Evolutionary conservation across 768 basidiomycete species (phyloP).

Genomic region (Porphyrellus cyaneotinctus): DNA sequence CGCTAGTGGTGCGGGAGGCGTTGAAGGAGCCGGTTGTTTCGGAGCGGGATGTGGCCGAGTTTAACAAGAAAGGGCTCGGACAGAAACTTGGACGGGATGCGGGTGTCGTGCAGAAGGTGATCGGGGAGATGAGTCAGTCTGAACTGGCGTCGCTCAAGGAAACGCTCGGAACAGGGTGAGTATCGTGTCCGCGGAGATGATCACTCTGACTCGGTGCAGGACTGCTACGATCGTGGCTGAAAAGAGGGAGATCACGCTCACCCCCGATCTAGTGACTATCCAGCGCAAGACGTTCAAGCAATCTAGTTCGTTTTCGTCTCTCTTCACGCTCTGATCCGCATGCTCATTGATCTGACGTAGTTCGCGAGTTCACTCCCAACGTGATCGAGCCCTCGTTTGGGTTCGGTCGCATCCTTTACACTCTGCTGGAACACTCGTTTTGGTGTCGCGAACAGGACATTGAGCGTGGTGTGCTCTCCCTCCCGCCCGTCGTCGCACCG

Average conservation of each 20-base stretch:
- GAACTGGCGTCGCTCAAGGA: conserved; percentile 62
- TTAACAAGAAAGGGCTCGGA: conserved; percentile 86
- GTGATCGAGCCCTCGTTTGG: conserved; percentile 99
- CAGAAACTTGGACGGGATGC: conserved; percentile 87
- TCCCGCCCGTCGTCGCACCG: conserved; percentile 86
- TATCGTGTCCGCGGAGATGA: conserved; percentile 7
- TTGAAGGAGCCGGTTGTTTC: conserved; percentile 81
- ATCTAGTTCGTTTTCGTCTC: conserved; percentile 50
- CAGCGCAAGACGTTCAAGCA: conserved; percentile 85
- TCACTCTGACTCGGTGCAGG: conserved; percentile 33
- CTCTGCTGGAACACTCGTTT: conserved; percentile 90
- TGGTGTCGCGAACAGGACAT: conserved; percentile 93
- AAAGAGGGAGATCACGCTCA: conserved; percentile 65
- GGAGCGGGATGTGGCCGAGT: conserved; percentile 73
- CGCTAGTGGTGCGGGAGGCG: conserved; percentile 81
- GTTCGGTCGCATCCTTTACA: conserved; percentile 92
- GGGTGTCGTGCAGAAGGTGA: conserved; percentile 55
- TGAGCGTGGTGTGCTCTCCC: conserved; percentile 83
- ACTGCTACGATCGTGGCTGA: conserved; percentile 54
- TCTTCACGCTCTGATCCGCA: conserved; percentile 9
- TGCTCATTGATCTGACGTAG: conserved; percentile 42
- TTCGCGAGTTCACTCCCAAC: conserved; percentile 93
- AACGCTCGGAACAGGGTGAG: conserved; percentile 73
- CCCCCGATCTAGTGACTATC: conserved; percentile 71
- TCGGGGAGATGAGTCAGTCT: conserved; percentile 65